A percentile compares a stretch with the other conserved stretches of the same genome.
Evolutionary conservation across 2,329 filamentous ascomycete species (phyloP).

Genomic region (Alternaria novae-zelandiae): DNA sequence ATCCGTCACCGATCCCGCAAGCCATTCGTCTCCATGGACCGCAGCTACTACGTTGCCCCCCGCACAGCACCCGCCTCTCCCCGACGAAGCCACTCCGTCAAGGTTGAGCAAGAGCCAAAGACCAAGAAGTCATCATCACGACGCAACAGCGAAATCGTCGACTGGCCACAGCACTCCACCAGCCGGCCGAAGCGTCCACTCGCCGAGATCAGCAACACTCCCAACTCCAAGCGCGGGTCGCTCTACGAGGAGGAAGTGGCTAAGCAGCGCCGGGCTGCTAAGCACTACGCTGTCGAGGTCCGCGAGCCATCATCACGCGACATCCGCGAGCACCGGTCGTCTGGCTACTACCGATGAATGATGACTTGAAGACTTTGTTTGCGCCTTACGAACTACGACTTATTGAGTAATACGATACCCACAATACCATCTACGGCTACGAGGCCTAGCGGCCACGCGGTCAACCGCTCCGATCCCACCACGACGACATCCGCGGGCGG

Average conservation of each 20-base stretch:
- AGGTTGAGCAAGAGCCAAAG: slow-evolving; percentile 40
- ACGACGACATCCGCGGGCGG: slow-evolving; percentile 3
- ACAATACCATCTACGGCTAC: slow-evolving; percentile 9
- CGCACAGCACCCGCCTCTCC: slow-evolving; percentile 38
- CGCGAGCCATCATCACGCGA: slow-evolving; percentile 49
- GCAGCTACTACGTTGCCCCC: slow-evolving; percentile 50
- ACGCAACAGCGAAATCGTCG: slow-evolving; percentile 46
- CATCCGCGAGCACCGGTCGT: slow-evolving; percentile 45
- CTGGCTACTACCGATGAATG: slow-evolving; percentile 49
- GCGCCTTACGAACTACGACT: slow-evolving; percentile 7
- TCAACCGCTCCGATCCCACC: slow-evolving; percentile 1
- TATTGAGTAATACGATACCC: slow-evolving; percentile 5
- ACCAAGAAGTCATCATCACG: slow-evolving; percentile 33
- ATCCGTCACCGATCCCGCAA: slow-evolving; percentile 43
- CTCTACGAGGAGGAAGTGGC: slow-evolving; percentile 50
- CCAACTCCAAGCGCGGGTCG: slow-evolving; percentile 48
- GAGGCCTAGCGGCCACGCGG: slow-evolving; percentile 8
- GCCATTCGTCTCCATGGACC: slow-evolving; percentile 54
- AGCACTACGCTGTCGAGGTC: slow-evolving; percentile 50
- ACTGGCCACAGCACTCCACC: slow-evolving; percentile 39
- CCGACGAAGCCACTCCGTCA: slow-evolving; percentile 38
- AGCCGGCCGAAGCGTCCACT: slow-evolving; percentile 23
- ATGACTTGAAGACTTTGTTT: slow-evolving; percentile 17
- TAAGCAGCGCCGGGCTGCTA: slow-evolving; percentile 43
- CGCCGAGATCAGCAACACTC: slow-evolving; percentile 41